A percentile compares a stretch with the other conserved stretches of the same genome.
These are phyloP conservation scores for Rhizopus delemar DNA, from an alignment of 371 early-diverging fungal genomes.

Conservation along the genomic window DNA sequence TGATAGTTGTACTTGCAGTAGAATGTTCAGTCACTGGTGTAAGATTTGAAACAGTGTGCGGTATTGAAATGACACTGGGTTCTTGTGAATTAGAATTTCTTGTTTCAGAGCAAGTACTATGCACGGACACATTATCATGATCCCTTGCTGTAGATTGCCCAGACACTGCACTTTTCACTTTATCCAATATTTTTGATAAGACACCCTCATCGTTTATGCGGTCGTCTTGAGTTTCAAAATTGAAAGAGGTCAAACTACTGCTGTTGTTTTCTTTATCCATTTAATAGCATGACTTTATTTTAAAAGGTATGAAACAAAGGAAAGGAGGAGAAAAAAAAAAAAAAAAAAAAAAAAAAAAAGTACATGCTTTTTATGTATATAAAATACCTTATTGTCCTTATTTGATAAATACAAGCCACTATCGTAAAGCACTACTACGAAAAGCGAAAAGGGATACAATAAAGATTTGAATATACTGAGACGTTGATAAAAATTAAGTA, in stretches of 20 bases:
- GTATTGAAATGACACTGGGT: neutral
- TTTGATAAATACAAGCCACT: neutral
- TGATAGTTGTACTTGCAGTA: neutral
- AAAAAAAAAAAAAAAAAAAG: constrained; percentile 3
- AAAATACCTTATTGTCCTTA: neutral
- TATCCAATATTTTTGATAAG: constrained; percentile 59
- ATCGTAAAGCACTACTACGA: neutral
- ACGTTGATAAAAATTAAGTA: no score
- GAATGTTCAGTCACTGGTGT: neutral
- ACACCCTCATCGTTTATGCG: constrained; percentile 49
- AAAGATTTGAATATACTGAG: no score
- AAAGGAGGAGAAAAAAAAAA: neutral
- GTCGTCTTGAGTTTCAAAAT: constrained; percentile 42
- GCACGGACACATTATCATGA: constrained; percentile 1
- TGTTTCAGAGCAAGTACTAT: constrained; percentile 4
- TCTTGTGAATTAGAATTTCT: constrained; percentile 4
- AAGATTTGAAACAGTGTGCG: neutral
- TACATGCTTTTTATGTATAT: neutral
- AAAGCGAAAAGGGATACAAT: no score
- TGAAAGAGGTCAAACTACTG: constrained; percentile 44
- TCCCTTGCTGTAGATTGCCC: constrained; percentile 20
- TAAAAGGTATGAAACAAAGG: neutral
- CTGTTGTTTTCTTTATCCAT: constrained; percentile 28
- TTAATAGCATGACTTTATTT: constrained; percentile 8
- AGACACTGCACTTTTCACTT: constrained; percentile 53